phyloP scores from a whole-genome alignment of 441 rosid species.

The Melastoma candidum region DNA sequence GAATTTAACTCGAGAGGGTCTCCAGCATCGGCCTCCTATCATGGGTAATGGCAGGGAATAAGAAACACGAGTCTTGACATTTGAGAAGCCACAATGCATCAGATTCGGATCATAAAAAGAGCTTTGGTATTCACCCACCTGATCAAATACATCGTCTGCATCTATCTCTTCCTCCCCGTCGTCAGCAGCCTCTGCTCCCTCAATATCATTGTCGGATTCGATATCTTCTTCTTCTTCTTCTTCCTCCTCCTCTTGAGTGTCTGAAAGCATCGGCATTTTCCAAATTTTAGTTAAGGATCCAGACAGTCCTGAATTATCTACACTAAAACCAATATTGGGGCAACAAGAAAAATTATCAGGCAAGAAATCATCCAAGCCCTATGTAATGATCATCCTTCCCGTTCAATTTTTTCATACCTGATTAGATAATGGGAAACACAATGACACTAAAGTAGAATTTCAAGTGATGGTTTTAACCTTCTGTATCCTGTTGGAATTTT shows the following conservation, averaged over 20 bases:
- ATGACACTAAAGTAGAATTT: not conserved
- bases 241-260: conserved; percentile 4
- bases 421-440: not conserved
- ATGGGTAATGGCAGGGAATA: conserved; percentile 1
- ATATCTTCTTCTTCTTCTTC: conserved; percentile 18
- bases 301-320: too few relatives aligned
- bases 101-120: not conserved
- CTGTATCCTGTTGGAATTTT: conserved; percentile 29
- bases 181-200: conserved; percentile 21
- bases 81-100: not conserved
- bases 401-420: not conserved
- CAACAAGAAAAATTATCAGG: conserved; percentile 16
- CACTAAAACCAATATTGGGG: too few relatives aligned
- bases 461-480: conserved; percentile 24
- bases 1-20: conserved; percentile 43
- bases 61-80: not conserved
- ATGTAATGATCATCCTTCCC: not conserved
- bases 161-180: conserved; percentile 53
- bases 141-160: conserved; percentile 46
- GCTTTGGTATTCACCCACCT: conserved; percentile 27
- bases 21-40: conserved; percentile 51
- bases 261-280: too few relatives aligned
- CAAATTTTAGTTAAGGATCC: too few relatives aligned
- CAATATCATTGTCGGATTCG: conserved; percentile 43
- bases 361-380: conserved; percentile 6